Percentiles rank a stretch among this genome's conserved stretches.
Conservation (phyloP, 1,284 basidiomycete species). For the Quambalaria eucalypti region DNA sequence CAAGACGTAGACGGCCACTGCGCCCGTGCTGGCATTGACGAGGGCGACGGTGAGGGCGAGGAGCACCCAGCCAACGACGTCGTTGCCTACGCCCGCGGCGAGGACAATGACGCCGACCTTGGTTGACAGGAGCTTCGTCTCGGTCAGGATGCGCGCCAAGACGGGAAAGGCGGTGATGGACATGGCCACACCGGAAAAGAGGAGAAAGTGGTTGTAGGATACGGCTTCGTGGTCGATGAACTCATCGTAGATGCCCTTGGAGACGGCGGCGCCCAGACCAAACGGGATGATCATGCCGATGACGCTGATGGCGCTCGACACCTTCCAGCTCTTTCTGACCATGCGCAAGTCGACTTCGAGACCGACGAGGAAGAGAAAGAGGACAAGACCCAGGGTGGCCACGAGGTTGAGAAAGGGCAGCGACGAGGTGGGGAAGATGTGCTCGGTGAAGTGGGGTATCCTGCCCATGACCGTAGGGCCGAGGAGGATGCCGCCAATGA, state of each 20-base stretch:
- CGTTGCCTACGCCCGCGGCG: constrained; percentile 83
- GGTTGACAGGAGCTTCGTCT: constrained; percentile 69
- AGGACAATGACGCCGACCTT: constrained; percentile 86
- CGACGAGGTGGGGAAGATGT: constrained; percentile 51
- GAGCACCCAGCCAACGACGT: constrained; percentile 60
- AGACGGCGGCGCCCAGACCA: constrained; percentile 71
- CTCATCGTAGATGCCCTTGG: constrained; percentile 67
- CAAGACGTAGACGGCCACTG: constrained; percentile 71
- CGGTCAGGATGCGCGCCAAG: constrained; percentile 60
- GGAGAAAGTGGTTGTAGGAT: constrained; percentile 75
- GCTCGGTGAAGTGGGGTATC: constrained; percentile 37
- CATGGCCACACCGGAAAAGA: constrained; percentile 84
- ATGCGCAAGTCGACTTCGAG: constrained; percentile 75
- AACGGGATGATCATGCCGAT: constrained; percentile 69
- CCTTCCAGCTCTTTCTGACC: constrained; percentile 53
- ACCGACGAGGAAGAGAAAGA: constrained; percentile 71
- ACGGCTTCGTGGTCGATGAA: constrained; percentile 61
- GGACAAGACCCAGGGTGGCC: constrained; percentile 68
- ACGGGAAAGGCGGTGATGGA: constrained; percentile 79
- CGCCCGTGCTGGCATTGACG: constrained; percentile 68
- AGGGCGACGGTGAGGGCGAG: constrained; percentile 77
- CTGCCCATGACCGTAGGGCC: constrained; percentile 39
- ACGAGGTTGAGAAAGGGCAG: constrained; percentile 71
- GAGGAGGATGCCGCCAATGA: constrained; percentile 72
- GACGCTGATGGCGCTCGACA: constrained; percentile 51